Percentiles rank a stretch among this genome's conserved stretches.
These are phyloP conservation scores for Delonix regia DNA, from an alignment of 306 rosid genomes.

Conservation along the genomic window DNA sequence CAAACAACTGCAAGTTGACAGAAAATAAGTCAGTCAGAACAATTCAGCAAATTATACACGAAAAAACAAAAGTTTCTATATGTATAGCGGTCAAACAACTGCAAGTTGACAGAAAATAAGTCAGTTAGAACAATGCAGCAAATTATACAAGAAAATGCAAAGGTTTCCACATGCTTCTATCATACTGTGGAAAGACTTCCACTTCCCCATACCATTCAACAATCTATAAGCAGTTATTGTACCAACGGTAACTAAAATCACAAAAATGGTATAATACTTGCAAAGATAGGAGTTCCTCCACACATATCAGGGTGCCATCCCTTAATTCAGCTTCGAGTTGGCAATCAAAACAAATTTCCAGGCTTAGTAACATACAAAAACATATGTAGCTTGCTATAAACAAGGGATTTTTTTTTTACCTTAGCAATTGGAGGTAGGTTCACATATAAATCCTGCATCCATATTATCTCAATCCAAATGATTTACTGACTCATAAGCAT, in stretches of 20 bases:
- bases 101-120: conserved; percentile 41
- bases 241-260: neutral
- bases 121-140: conserved; percentile 24
- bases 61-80: too few species aligned
- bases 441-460: neutral
- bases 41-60: conserved; percentile 3
- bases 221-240: neutral
- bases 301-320: neutral
- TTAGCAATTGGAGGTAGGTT: neutral
- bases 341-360: neutral
- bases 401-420: too few species aligned
- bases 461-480: neutral
- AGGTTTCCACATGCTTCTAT: conserved; percentile 15
- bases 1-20: conserved; percentile 68
- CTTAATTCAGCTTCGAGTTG: neutral
- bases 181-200: neutral
- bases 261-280: neutral
- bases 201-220: conserved; percentile 1
- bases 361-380: neutral
- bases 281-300: neutral
- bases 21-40: conserved; percentile 23
- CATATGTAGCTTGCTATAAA: neutral
- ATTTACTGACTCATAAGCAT: neutral
- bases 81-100: conserved; percentile 83
- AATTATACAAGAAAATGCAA: conserved; percentile 1